Evolutionary conservation across 2,329 filamentous ascomycete species (phyloP).

Genomic region (Zymoseptoria passerinii): DNA sequence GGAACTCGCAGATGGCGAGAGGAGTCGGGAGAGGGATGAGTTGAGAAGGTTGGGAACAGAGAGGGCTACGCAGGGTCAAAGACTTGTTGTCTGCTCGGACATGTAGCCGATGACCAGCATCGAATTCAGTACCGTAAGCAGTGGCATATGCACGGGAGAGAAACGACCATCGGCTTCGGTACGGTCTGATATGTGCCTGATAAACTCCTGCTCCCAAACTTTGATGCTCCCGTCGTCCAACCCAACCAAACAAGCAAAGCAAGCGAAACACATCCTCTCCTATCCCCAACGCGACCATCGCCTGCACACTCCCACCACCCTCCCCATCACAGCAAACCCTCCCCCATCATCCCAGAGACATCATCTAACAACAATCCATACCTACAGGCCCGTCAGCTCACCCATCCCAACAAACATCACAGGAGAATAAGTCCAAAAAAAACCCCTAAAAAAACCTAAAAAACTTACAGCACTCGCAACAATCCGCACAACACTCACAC

Average conservation of each 20-base stretch:
- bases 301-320: background rate
- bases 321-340: background rate
- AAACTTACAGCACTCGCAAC: constrained; percentile 43
- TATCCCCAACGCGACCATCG: background rate
- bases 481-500: constrained; percentile 57
- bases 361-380: constrained; percentile 12
- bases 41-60: no score
- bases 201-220: background rate
- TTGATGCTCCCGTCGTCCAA: background rate
- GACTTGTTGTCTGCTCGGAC: background rate
- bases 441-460: no score
- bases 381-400: background rate
- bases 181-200: background rate
- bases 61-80: no score
- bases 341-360: background rate
- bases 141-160: constrained; percentile 13
- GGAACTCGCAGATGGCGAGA: no score
- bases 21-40: no score
- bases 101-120: background rate
- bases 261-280: background rate
- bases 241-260: background rate
- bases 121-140: background rate
- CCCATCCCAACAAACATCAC: no score
- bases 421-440: no score
- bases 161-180: background rate